A percentile compares a stretch with the other conserved stretches of the same genome.
These are phyloP conservation scores for Escovopsis sp. DNA, from an alignment of 2,329 filamentous ascomycete genomes.

Conservation along the genomic window DNA sequence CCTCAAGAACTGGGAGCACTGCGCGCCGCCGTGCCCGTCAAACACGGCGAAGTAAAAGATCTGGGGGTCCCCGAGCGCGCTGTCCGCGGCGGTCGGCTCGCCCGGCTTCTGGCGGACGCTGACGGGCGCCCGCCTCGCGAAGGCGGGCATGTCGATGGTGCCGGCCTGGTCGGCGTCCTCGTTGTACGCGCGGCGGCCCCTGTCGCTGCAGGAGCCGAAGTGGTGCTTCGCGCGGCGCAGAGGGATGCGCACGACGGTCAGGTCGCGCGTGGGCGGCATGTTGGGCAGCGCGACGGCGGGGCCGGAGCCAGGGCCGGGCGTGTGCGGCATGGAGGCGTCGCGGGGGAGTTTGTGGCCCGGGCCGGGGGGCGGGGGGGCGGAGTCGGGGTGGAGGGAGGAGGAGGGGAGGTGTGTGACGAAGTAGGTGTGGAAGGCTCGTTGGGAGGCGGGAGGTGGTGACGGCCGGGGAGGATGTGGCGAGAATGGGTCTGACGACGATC, in stretches of 20 bases:
- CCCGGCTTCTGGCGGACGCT: conserved; percentile 36
- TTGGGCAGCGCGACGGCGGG: conserved; percentile 40
- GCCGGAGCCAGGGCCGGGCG: conserved; percentile 30
- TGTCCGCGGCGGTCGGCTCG: conserved; percentile 56
- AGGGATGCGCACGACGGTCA: conserved; percentile 90
- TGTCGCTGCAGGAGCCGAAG: conserved; percentile 64
- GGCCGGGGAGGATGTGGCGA: not conserved
- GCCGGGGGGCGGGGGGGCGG: conserved; percentile 41
- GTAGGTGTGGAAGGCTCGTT: conserved; percentile 73
- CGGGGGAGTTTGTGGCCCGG: conserved; percentile 71
- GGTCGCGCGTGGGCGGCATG: conserved; percentile 47
- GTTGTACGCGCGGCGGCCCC: conserved; percentile 76
- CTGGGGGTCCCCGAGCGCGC: conserved; percentile 75
- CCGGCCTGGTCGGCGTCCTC: conserved; percentile 92
- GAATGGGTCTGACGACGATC: too few relatives aligned
- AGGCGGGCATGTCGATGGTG: conserved; percentile 83
- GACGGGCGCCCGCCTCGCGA: conserved; percentile 68
- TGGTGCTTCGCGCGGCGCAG: conserved; percentile 90
- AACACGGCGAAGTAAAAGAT: conserved; percentile 97
- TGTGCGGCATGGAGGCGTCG: conserved; percentile 68
- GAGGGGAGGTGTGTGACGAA: conserved; percentile 94
- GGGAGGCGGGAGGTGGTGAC: conserved; percentile 8
- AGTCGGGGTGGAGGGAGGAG: conserved; percentile 82
- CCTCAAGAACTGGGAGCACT: conserved; percentile 75
- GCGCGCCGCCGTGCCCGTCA: conserved; percentile 81